Conservation (phyloP, 2,329 filamentous ascomycete genomes). For the Rhinocladiella similis region DNA sequence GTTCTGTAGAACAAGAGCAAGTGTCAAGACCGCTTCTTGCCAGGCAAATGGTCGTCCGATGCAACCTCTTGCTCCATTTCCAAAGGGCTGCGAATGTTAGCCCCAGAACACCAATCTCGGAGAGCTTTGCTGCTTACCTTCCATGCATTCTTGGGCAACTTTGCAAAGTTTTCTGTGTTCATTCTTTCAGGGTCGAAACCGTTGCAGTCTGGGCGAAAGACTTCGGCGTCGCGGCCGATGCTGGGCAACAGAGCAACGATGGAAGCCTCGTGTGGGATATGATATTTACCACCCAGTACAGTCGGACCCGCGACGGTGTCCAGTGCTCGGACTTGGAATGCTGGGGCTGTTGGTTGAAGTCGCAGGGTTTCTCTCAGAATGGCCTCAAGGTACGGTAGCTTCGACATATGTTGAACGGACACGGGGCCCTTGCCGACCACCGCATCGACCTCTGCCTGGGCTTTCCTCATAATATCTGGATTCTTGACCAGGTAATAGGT, state of each 20-base stretch:
- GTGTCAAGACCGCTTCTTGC: conserved; percentile 67
- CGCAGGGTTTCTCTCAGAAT: conserved; percentile 67
- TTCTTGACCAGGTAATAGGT: conserved; percentile 67
- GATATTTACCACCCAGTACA: conserved; percentile 56
- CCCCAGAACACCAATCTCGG: not conserved
- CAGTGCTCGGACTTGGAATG: conserved; percentile 55
- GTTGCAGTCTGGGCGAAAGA: conserved; percentile 65
- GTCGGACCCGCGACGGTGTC: conserved; percentile 17
- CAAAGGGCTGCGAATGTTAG: conserved; percentile 58
- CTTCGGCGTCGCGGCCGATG: conserved; percentile 61
- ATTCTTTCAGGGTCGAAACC: conserved; percentile 72
- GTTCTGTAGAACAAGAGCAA: conserved; percentile 67
- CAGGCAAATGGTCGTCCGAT: conserved; percentile 74
- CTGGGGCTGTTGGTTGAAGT: conserved; percentile 60
- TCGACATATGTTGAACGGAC: conserved; percentile 58
- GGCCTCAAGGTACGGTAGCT: conserved; percentile 67
- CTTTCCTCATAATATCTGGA: conserved; percentile 59
- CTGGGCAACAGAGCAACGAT: conserved; percentile 53
- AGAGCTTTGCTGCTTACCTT: conserved; percentile 41
- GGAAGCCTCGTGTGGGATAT: conserved; percentile 53
- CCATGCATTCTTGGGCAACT: conserved; percentile 63
- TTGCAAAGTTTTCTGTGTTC: conserved; percentile 67
- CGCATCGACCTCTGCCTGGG: conserved; percentile 66
- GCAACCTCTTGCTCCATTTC: conserved; percentile 68
- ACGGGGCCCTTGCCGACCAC: conserved; percentile 58